Evolutionary conservation across 345 rosid species (phyloP).

Genomic region (Gossypium longicalyx): DNA sequence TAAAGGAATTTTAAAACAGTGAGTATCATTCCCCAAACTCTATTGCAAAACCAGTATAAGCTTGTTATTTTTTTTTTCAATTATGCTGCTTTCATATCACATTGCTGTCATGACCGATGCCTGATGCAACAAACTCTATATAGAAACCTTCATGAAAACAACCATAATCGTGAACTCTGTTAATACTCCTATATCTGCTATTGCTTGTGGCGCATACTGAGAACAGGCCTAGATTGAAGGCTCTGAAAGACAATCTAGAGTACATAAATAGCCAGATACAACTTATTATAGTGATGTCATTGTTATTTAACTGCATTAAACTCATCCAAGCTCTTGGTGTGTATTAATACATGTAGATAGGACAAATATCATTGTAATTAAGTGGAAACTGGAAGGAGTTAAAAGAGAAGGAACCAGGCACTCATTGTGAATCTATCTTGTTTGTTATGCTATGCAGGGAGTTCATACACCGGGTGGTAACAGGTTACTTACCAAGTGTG

Average conservation of each 20-base stretch:
- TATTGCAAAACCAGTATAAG: neutral
- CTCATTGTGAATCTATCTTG: neutral
- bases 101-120: conserved; percentile 11
- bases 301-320: neutral
- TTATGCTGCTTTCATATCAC: neutral
- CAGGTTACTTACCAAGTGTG: conserved; percentile 98
- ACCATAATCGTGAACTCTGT: neutral
- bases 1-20: conserved; percentile 50
- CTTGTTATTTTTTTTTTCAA: conserved; percentile 3
- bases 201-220: neutral
- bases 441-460: conserved; percentile 37
- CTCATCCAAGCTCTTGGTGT: neutral
- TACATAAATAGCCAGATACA: neutral
- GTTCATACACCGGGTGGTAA: conserved; percentile 49
- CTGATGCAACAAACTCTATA: conserved; percentile 1
- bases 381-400: neutral
- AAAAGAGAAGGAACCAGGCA: neutral
- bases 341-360: neutral
- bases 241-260: neutral
- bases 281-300: neutral
- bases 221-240: neutral
- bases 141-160: neutral
- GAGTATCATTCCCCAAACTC: conserved; percentile 29
- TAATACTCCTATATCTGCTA: neutral
- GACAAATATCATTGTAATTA: neutral